Evolutionary conservation across 345 rosid genomes (phyloP).

Genomic region (Arabis hirsuta): DNA sequence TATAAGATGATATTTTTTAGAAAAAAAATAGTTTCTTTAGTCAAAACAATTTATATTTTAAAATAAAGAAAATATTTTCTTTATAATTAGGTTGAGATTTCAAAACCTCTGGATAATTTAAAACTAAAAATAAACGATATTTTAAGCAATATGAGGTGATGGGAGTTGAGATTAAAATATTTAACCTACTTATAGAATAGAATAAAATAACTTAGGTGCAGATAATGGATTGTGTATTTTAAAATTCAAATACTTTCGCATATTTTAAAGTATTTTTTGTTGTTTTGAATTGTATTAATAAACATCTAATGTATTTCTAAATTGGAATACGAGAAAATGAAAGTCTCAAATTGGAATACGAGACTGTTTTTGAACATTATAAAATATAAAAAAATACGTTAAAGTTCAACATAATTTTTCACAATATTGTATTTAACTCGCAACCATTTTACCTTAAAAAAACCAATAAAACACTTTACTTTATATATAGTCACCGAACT

Average conservation of each 20-base stretch:
- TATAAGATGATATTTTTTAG: too few relatives aligned
- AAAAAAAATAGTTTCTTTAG: too few relatives aligned
- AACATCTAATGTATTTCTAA: not conserved
- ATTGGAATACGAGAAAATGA: not conserved
- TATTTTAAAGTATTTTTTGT: not conserved
- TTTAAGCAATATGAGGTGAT: slow-evolving; percentile 14
- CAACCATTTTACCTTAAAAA: too few relatives aligned
- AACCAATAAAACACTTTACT: too few relatives aligned
- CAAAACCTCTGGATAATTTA: not conserved
- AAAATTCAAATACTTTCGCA: not conserved
- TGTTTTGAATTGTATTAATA: not conserved
- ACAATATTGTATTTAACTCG: too few relatives aligned
- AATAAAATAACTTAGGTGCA: not conserved
- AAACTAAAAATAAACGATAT: not conserved
- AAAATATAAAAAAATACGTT: not conserved
- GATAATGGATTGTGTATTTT: not conserved
- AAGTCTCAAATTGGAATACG: too few relatives aligned
- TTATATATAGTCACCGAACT: too few relatives aligned
- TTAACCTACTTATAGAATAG: not conserved
- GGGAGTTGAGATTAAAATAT: slow-evolving; percentile 1
- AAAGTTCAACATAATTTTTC: too few relatives aligned
- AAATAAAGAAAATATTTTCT: too few relatives aligned
- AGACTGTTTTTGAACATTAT: not conserved
- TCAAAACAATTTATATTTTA: too few relatives aligned
- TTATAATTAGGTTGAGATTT: slow-evolving; percentile 18